Percentiles rank a stretch among this genome's conserved stretches.
Conservation (phyloP, 768 basidiomycete species). For the Hericium coralloides region DNA sequence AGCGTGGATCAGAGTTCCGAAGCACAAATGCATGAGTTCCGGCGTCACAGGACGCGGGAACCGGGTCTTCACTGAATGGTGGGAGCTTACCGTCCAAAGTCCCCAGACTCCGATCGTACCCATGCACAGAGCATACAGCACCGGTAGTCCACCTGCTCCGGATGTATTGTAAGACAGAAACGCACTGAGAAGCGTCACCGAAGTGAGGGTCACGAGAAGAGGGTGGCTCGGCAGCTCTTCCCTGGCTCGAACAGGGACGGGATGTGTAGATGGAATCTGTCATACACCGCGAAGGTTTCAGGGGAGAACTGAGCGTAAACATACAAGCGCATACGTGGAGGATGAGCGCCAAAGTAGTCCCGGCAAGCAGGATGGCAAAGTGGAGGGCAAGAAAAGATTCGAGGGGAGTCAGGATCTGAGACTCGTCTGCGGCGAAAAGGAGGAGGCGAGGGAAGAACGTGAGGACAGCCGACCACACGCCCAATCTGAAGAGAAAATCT, state of each 20-base stretch:
- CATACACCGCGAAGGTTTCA: neutral
- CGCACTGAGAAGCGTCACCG: conserved; percentile 43
- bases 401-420: conserved; percentile 49
- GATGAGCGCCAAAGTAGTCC: conserved; percentile 46
- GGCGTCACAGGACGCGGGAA: neutral
- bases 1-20: neutral
- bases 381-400: conserved; percentile 65
- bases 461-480: conserved; percentile 18
- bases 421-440: conserved; percentile 40
- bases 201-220: conserved; percentile 50
- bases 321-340: conserved; percentile 37
- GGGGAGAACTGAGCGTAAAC: neutral
- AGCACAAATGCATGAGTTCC: neutral
- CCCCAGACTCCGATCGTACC: conserved; percentile 55
- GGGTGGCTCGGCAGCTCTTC: conserved; percentile 40
- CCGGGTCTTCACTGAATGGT: neutral
- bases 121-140: conserved; percentile 40
- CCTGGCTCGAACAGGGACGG: conserved; percentile 21
- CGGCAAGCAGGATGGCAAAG: conserved; percentile 51
- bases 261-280: conserved; percentile 37
- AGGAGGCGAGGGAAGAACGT: conserved; percentile 54
- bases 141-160: conserved; percentile 47
- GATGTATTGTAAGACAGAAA: conserved; percentile 59
- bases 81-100: conserved; percentile 51
- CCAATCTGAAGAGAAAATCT: conserved; percentile 11